These are phyloP conservation scores for Crucibulum laeve DNA, from an alignment of 768 basidiomycete species.

Conservation along the genomic window DNA sequence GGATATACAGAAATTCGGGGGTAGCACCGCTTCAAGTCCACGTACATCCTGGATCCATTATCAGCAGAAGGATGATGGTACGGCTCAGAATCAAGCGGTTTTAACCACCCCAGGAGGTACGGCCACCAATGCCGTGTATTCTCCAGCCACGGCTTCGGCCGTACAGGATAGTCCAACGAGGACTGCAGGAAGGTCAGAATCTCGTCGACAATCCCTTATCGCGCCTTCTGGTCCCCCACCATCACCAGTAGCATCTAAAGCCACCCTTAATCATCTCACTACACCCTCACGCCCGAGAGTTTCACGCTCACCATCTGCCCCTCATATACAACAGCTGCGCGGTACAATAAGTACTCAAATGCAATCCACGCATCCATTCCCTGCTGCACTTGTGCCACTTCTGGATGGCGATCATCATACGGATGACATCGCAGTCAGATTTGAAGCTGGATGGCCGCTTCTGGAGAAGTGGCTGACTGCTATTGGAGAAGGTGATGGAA, in stretches of 20 bases:
- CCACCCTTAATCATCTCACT: constrained; percentile 18
- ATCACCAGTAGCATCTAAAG: constrained; percentile 34
- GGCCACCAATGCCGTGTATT: background rate
- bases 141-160: background rate
- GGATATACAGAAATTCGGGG: constrained; percentile 44
- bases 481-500: constrained; percentile 57
- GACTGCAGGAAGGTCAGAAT: constrained; percentile 20
- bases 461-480: constrained; percentile 68
- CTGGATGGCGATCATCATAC: constrained; percentile 91
- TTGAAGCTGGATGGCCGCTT: constrained; percentile 80
- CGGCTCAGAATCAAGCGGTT: too few species aligned
- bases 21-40: constrained; percentile 25
- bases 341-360: constrained; percentile 9
- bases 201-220: constrained; percentile 36
- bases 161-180: constrained; percentile 20
- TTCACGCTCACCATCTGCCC: constrained; percentile 55
- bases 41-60: constrained; percentile 44
- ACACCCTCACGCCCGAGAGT: constrained; percentile 41
- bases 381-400: constrained; percentile 50
- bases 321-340: constrained; percentile 27
- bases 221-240: constrained; percentile 31
- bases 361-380: constrained; percentile 27
- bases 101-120: background rate
- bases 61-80: constrained; percentile 20
- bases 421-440: constrained; percentile 82